Conservation (phyloP, 1,284 basidiomycete species). For the Marasmius fiardii region DNA sequence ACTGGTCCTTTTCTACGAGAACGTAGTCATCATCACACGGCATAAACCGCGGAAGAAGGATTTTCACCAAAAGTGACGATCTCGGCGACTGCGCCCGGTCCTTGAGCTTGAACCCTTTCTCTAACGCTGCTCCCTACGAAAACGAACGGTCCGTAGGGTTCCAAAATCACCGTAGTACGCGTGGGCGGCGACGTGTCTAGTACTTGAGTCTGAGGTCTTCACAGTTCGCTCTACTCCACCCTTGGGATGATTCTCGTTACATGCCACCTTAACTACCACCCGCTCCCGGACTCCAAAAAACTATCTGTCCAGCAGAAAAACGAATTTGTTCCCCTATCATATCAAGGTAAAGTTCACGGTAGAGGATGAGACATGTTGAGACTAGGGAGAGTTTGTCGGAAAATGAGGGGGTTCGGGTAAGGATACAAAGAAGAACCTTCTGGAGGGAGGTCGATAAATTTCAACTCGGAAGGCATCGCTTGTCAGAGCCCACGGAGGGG, state of each 20-base stretch:
- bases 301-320: neutral
- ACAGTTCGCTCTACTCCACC: no score
- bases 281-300: neutral
- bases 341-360: neutral
- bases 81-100: no score
- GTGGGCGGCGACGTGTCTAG: no score
- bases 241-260: no score
- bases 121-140: neutral
- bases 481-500: no score
- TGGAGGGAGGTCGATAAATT: neutral
- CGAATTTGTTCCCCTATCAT: neutral
- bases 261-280: no score
- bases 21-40: neutral
- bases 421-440: neutral
- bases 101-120: neutral
- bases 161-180: neutral
- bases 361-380: neutral
- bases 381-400: neutral
- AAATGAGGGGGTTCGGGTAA: neutral
- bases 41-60: neutral
- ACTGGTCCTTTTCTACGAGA: neutral
- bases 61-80: neutral
- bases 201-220: no score
- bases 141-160: neutral
- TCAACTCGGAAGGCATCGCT: no score